These are phyloP conservation scores for Skeletonema grethae DNA, from an alignment of 108 stramenopile species.

Conservation along the genomic window DNA sequence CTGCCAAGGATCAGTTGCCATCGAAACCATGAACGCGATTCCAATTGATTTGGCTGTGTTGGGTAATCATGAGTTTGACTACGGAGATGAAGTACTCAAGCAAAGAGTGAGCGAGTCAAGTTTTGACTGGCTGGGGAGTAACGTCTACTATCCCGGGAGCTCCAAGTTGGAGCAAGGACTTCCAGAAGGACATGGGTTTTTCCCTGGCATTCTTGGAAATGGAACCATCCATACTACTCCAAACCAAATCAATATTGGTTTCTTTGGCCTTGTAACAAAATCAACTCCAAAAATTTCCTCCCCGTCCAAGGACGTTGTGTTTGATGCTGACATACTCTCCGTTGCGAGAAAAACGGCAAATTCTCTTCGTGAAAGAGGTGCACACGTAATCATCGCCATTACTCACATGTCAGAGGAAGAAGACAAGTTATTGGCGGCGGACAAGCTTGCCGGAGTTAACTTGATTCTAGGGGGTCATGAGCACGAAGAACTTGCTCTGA, in stretches of 20 bases:
- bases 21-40: slow-evolving; percentile 46
- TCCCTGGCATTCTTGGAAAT: slow-evolving; percentile 36
- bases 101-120: slow-evolving; percentile 24
- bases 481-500: slow-evolving; percentile 40
- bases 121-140: slow-evolving; percentile 46
- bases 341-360: slow-evolving; percentile 19
- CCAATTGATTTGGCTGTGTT: slow-evolving; percentile 38
- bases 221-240: slow-evolving; percentile 18
- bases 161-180: background rate
- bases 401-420: slow-evolving; percentile 49
- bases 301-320: slow-evolving; percentile 26
- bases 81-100: slow-evolving; percentile 39
- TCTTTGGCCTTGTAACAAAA: slow-evolving; percentile 44
- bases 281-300: slow-evolving; percentile 31
- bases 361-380: slow-evolving; percentile 16
- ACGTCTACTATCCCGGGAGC: slow-evolving; percentile 30
- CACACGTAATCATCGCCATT: slow-evolving; percentile 42
- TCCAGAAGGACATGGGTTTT: slow-evolving; percentile 9
- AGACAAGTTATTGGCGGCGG: slow-evolving; percentile 30
- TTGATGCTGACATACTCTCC: slow-evolving; percentile 27
- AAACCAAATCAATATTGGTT: slow-evolving; percentile 33
- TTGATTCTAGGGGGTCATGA: slow-evolving; percentile 49
- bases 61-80: slow-evolving; percentile 54
- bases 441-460: slow-evolving; percentile 31
- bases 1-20: slow-evolving; percentile 29